These are phyloP conservation scores for Rhodocollybia butyracea DNA, from an alignment of 768 basidiomycete species.

Conservation along the genomic window DNA sequence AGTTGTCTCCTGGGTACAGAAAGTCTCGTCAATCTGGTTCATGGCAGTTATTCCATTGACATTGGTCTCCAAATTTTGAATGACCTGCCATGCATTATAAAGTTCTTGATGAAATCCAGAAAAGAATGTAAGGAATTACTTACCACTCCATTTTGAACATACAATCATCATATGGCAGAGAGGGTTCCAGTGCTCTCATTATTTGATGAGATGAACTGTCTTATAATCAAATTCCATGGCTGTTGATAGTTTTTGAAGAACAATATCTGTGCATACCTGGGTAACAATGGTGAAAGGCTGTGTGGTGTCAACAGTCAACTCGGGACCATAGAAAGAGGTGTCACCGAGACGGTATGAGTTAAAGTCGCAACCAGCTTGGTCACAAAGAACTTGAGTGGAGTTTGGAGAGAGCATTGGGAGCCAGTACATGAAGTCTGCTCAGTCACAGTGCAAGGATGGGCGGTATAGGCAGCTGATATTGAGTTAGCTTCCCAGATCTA, in stretches of 20 bases:
- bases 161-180: constrained; percentile 38
- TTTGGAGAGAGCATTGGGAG: constrained; percentile 23
- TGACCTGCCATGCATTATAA: too few species aligned
- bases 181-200: constrained; percentile 33
- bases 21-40: constrained; percentile 38
- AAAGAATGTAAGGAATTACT: background rate
- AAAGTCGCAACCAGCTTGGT: constrained; percentile 45
- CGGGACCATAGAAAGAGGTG: constrained; percentile 36
- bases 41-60: constrained; percentile 26
- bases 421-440: constrained; percentile 34
- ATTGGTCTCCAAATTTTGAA: constrained; percentile 34
- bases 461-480: constrained; percentile 38
- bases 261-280: too few species aligned
- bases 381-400: constrained; percentile 33
- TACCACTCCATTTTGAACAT: constrained; percentile 39
- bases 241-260: too few species aligned
- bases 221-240: too few species aligned
- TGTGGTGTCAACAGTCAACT: constrained; percentile 37
- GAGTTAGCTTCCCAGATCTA: constrained; percentile 41
- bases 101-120: background rate
- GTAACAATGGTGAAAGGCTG: constrained; percentile 40
- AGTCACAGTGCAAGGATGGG: constrained; percentile 34
- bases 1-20: constrained; percentile 30
- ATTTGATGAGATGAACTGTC: constrained; percentile 38
- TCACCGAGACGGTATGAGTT: constrained; percentile 45